Conservation (phyloP, 345 rosid genomes). For the Acer campestre region DNA sequence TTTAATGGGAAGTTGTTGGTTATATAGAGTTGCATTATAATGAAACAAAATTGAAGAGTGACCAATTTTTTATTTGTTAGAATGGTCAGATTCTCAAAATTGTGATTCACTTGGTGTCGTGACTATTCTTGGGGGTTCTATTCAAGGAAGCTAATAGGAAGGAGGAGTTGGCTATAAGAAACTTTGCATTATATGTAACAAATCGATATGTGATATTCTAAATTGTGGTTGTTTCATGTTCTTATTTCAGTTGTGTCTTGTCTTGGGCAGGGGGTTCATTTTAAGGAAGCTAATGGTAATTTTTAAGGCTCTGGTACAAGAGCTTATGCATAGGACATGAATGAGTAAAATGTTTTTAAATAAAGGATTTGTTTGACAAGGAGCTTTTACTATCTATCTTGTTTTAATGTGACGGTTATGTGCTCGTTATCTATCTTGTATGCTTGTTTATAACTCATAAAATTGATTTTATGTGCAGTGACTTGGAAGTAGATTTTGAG, state of each 20-base stretch:
- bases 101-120: neutral
- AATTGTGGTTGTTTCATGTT: no score
- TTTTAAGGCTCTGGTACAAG: neutral
- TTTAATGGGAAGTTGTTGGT: neutral
- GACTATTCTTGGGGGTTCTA: neutral
- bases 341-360: neutral
- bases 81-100: no score
- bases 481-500: slow-evolving; percentile 76
- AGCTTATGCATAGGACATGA: neutral
- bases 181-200: neutral
- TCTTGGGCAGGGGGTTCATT: neutral
- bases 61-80: neutral
- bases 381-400: neutral
- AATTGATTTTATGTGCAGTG: slow-evolving; percentile 44
- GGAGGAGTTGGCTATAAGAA: neutral
- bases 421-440: neutral
- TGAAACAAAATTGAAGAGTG: neutral
- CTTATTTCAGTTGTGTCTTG: neutral
- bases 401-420: neutral
- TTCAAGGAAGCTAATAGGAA: no score
- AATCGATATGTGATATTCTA: neutral
- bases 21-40: neutral
- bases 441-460: neutral
- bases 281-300: neutral
- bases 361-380: neutral